Evolutionary conservation across 2,329 filamentous ascomycete genomes (phyloP), one percentile per base, ranked within the genome.

Genomic region (Teratosphaeria viscida): DNA sequence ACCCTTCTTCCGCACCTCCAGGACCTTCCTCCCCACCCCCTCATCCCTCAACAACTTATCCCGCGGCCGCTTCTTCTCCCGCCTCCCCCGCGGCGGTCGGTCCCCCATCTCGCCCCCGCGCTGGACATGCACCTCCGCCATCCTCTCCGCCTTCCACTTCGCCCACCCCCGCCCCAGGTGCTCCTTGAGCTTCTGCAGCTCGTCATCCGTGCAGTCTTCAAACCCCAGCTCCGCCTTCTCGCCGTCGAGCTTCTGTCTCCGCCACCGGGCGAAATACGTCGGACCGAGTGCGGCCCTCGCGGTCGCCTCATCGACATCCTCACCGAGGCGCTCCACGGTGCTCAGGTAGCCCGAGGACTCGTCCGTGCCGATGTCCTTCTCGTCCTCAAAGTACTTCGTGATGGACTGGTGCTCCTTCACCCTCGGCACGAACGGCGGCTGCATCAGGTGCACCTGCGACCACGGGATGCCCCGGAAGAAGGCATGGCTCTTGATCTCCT

Each of bases 341-440:
- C 65, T 68, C 4, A 59, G 55, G 57, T 65, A 70, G 58, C 62
- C 65, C 6, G 69, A 70, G 8, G 61, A 64, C 19, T 68, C 65
- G n/a, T 68, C 71, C 19, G 70, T 76, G 61, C 79, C 67, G 57
- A 92, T 84, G 32, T 86, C 79, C 49, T 89, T 85, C 64, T 90
- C 89, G 56, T 91, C 87, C 60, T 96, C 89, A 69, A 97, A 97
- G 71, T 96, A 97, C 67, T 88, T 89, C 0, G 91, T 94, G 70
- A 80, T 77, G 14, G 72, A 68, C 62, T 79, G 77, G 27, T 73
- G 71, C 43, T 74, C 72, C 11, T 72, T 70, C 27, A 96, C 85
- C 10, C 84, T 81, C 0, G 92, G 92, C 0, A 95, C 78, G 67
- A 95, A 92, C 0, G 92, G 92, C 0, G 92, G 92, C 8, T 78